Evolutionary conservation across 176 grass and related monocot genomes (phyloP).

Genomic region (Avena eriantha): DNA sequence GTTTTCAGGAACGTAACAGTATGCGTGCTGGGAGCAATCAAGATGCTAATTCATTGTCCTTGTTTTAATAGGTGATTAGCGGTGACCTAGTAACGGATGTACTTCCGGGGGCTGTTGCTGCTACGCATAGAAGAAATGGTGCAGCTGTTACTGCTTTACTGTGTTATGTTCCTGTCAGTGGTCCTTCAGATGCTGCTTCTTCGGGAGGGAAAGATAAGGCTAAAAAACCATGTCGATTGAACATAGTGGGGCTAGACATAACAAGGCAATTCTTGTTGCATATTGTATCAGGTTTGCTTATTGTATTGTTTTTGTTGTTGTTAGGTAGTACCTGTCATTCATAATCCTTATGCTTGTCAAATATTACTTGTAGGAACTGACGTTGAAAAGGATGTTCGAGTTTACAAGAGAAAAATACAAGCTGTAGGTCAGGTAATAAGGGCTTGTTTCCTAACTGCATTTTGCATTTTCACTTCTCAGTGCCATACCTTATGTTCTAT

Average conservation of each 20-base stretch:
- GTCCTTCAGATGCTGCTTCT: slow-evolving; percentile 68
- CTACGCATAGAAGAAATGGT: slow-evolving; percentile 93
- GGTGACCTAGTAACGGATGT: slow-evolving; percentile 95
- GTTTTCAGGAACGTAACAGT: slow-evolving; percentile 17
- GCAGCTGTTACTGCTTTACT: slow-evolving; percentile 87
- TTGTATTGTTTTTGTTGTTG: slow-evolving; percentile 2
- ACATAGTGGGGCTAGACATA: slow-evolving; percentile 87
- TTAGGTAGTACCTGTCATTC: slow-evolving; percentile 23
- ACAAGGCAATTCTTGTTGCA: slow-evolving; percentile 90
- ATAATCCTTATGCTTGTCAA: slow-evolving; percentile 48
- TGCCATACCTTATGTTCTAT: slow-evolving; percentile 21
- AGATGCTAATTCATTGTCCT: slow-evolving; percentile 15
- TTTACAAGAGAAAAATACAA: slow-evolving; percentile 80
- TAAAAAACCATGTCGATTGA: slow-evolving; percentile 77
- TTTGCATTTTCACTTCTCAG: neutral
- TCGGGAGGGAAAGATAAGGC: slow-evolving; percentile 97
- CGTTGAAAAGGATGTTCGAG: slow-evolving; percentile 82
- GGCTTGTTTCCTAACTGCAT: slow-evolving; percentile 13
- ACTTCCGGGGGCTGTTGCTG: slow-evolving; percentile 83
- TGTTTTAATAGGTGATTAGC: slow-evolving; percentile 74
- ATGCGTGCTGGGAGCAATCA: slow-evolving; percentile 3
- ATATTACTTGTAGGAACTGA: slow-evolving; percentile 63
- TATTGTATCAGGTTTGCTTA: slow-evolving; percentile 76
- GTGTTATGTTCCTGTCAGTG: slow-evolving; percentile 83
- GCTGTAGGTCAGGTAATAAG: slow-evolving; percentile 76